Evolutionary conservation across 148 eudicot genomes (phyloP), one percentile per base, ranked within the genome.

Genomic region (Rhododendron simsii): DNA sequence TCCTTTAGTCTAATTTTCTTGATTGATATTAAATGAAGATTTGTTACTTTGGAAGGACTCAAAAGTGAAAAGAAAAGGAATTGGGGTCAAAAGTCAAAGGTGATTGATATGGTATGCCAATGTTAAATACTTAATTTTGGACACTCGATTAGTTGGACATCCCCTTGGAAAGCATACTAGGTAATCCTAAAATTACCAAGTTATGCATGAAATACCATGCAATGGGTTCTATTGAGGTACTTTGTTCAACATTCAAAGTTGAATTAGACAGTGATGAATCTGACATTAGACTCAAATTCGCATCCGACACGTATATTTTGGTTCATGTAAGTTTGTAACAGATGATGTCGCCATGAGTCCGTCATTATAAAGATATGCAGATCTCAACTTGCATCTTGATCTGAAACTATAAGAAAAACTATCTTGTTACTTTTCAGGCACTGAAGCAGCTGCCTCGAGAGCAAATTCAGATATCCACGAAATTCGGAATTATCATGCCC

Each of bases 401-500:
- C 74, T 61, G 69, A 37, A 78, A 37, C 48, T 82, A 59, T 26
- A 8, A 8, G 41, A 5, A 44, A 48, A n/a, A 23, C 44, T 55
- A 15, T 28, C 47, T 4, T 30, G n/a, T 35, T 81, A 35, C 20
- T n/a, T 74, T 81, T 80, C 80, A 91, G 93, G 93, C 91, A 9
- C 77, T 92, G 84, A 90, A 90, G 88, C 83, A 88, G 35, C 83
- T 90, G 75, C 91, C 91, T 69, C 88, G 92, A 51, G 86, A 86
- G 50, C 33, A 88, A 80, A 78, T 92, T 84, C 91, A 91, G 18
- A 35, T 92, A 67, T 89, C 92, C 48, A 91, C 90, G 7, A 92
- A 92, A 79, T 92, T 89, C 78, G 94, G 94, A 21, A 13, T 86
- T 65, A 45, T 74, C 26, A 61, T 18, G 45, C 7, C 71, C 13